phyloP scores from a whole-genome alignment of 768 basidiomycete species.

The Clathrus columnatus region DNA sequence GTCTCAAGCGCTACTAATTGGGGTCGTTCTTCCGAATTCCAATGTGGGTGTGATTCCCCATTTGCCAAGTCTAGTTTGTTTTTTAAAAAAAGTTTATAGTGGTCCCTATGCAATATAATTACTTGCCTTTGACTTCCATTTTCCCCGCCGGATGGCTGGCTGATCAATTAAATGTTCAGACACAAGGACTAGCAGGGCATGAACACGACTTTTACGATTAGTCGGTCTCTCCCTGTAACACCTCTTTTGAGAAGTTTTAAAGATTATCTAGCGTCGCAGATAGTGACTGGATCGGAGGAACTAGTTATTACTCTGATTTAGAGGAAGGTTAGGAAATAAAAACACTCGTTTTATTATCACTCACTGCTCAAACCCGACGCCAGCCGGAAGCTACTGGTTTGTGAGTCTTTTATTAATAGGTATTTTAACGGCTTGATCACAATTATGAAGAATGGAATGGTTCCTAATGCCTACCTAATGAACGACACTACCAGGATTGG shows the following conservation, averaged over 20 bases:
- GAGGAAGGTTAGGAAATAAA: constrained; percentile 24
- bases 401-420: constrained; percentile 23
- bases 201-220: constrained; percentile 30
- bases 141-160: constrained; percentile 25
- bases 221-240: constrained; percentile 12
- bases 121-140: constrained; percentile 21
- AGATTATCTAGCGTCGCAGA: constrained; percentile 20
- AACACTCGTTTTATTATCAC: not conserved
- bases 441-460: constrained; percentile 39
- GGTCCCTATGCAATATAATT: constrained; percentile 24
- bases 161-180: constrained; percentile 27
- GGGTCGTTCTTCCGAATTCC: not conserved
- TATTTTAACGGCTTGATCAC: not conserved
- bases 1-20: too few species aligned
- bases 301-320: constrained; percentile 26
- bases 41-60: too few species aligned
- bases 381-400: constrained; percentile 55
- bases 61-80: too few species aligned
- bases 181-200: constrained; percentile 28
- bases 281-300: constrained; percentile 28
- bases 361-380: not conserved
- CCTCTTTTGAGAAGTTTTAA: not conserved
- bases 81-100: constrained; percentile 12
- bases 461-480: constrained; percentile 40
- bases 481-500: constrained; percentile 37